These are phyloP conservation scores for Madurella fahalii DNA, from an alignment of 2,329 filamentous ascomycete species.

Conservation along the genomic window DNA sequence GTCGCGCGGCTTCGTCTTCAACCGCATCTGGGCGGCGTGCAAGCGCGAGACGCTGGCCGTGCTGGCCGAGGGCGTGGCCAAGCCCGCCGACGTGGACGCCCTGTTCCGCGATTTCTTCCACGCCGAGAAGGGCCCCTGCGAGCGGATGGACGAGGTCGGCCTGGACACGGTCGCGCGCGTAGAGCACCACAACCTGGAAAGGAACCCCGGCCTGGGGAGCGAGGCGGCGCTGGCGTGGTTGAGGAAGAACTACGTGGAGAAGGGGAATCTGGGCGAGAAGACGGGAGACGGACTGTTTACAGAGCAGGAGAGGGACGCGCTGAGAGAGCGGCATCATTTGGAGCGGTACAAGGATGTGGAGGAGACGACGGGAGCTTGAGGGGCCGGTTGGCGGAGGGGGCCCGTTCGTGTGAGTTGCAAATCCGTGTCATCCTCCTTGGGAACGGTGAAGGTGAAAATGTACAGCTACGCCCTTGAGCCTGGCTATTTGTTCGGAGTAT, in stretches of 20 bases:
- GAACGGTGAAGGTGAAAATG: no score
- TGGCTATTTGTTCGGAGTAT: no score
- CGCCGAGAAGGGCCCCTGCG: slow-evolving; percentile 29
- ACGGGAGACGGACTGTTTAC: slow-evolving; percentile 29
- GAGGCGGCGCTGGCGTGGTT: slow-evolving; percentile 25
- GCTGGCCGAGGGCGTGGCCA: slow-evolving; percentile 31
- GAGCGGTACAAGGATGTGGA: slow-evolving; percentile 20
- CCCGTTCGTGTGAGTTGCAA: neutral
- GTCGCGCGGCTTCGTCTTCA: slow-evolving; percentile 33
- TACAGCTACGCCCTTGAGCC: no score
- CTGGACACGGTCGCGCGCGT: slow-evolving; percentile 32
- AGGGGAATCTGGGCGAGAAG: slow-evolving; percentile 30
- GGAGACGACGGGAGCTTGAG: slow-evolving; percentile 25
- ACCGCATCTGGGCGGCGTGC: slow-evolving; percentile 34
- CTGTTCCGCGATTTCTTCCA: slow-evolving; percentile 32
- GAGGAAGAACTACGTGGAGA: slow-evolving; percentile 26
- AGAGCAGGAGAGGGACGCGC: slow-evolving; percentile 22
- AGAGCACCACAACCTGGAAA: slow-evolving; percentile 26
- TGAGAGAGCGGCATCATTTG: slow-evolving; percentile 22
- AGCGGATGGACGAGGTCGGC: slow-evolving; percentile 34
- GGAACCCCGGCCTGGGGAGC: slow-evolving; percentile 14
- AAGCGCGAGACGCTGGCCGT: slow-evolving; percentile 34
- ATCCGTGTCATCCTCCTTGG: no score
- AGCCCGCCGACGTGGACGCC: slow-evolving; percentile 31
- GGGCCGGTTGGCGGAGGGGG: neutral